These are phyloP conservation scores for Colletotrichum eremochloae DNA, from an alignment of 2,329 filamentous ascomycete genomes.

Conservation along the genomic window DNA sequence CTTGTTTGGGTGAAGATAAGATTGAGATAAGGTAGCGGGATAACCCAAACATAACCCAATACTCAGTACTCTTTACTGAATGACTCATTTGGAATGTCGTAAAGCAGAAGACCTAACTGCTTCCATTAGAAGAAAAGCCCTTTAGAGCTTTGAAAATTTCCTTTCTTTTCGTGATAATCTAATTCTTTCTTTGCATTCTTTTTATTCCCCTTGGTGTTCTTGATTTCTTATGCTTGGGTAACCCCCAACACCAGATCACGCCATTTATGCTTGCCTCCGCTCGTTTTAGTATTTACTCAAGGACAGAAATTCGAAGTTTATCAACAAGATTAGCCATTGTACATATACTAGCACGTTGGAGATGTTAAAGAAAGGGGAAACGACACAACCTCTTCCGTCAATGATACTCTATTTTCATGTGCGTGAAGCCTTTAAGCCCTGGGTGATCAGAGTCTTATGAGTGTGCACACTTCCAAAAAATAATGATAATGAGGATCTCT, in stretches of 20 bases:
- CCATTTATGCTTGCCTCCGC: constrained; percentile 18
- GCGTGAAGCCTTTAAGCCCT: neutral
- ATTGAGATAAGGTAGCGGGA: neutral
- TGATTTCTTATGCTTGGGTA: constrained; percentile 14
- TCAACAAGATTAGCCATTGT: constrained; percentile 29
- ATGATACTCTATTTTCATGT: neutral
- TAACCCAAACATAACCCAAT: neutral
- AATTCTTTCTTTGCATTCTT: neutral
- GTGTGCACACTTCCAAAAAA: neutral
- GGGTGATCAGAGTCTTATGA: neutral
- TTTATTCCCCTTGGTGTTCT: neutral
- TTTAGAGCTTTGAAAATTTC: neutral
- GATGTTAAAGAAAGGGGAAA: constrained; percentile 11
- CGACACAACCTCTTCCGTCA: neutral
- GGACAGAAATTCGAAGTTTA: constrained; percentile 25
- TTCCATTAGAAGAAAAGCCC: neutral
- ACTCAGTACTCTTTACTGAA: neutral
- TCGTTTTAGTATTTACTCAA: constrained; percentile 27
- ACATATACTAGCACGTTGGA: constrained; percentile 19
- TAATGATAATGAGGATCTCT: neutral
- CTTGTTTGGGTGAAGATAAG: neutral
- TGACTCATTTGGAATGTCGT: neutral
- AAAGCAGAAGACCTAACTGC: neutral
- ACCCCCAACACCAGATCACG: constrained; percentile 31
- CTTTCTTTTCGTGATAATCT: too few species aligned